Evolutionary conservation across 2,329 filamentous ascomycete genomes (phyloP), one percentile per base, ranked within the genome.

Genomic region (Penicillium sp.): DNA sequence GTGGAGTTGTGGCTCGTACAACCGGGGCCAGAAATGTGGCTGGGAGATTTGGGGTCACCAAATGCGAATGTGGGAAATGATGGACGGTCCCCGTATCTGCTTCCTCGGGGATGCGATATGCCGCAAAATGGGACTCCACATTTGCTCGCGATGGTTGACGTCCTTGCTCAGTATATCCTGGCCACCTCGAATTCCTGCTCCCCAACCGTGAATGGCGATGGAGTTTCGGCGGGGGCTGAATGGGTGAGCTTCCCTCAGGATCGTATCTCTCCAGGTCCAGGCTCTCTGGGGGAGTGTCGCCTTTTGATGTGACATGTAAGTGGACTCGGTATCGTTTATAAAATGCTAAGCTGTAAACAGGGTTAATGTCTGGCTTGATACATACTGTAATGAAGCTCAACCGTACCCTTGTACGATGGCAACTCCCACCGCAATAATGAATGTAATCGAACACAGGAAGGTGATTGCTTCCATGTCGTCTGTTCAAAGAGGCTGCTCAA

Each of bases 321-420:
- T 33, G 58, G 28, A 61, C 36, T 51, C 50, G 57, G 38, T 64
- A 57, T n/a, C 48, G 44, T 28, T 22, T 60, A 45, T 56, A 65
- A 28, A 64, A 59, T 7, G 45, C 17, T 14, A 50, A 10, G n/a
- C 56, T 59, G 25, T 22, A 31, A 17, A 14, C 22, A 12, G 1
- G 22, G 40, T 59, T 16, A 57, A 37, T 33, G 3, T 22, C 26
- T 16, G 22, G 10, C 35, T 14, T 30, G 17, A 40, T 16, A 19
- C 28, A 40, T 16, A 19, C 28, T 43, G 22, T 9, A 48, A 16
- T 10, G 8, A 14, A 33, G 36, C 28, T 36, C 26, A 36, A n/a
- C 19, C 53, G 47, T 43, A 65, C 62, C 51, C 55, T 19, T 50
- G 51, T 10, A 57, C 45, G 7, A 53, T 36, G 30, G 49, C 54